Conservation (phyloP, 768 basidiomycete genomes). For the Rhizopogon sp. region DNA sequence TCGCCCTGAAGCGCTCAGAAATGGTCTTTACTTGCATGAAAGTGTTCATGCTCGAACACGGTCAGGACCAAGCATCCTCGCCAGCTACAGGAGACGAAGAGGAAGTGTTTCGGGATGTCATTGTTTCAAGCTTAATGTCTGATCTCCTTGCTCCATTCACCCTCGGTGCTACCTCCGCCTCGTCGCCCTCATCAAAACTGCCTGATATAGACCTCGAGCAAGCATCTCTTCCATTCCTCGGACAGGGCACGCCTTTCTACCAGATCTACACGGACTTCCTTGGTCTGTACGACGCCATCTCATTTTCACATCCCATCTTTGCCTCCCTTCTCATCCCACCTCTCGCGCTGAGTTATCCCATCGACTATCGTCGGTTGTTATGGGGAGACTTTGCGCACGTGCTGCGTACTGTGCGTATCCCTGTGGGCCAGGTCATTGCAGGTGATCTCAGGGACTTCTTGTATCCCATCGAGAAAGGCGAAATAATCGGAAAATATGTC, state of each 20-base stretch:
- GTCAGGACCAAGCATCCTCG: conserved; percentile 30
- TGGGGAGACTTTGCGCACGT: conserved; percentile 75
- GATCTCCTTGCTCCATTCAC: conserved; percentile 57
- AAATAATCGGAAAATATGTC: conserved; percentile 62
- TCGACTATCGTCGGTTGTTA: conserved; percentile 79
- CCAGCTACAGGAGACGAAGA: conserved; percentile 27
- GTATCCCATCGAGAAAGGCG: conserved; percentile 61
- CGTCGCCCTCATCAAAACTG: not conserved
- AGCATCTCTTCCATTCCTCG: conserved; percentile 56
- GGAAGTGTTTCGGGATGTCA: conserved; percentile 78
- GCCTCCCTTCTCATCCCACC: conserved; percentile 72
- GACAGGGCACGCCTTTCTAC: conserved; percentile 73
- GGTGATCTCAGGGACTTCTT: conserved; percentile 56
- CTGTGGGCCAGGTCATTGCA: conserved; percentile 47
- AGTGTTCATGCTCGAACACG: conserved; percentile 94
- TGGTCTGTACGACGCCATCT: conserved; percentile 85
- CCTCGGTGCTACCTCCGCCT: conserved; percentile 1
- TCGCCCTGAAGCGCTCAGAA: conserved; percentile 20
- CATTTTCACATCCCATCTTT: conserved; percentile 78
- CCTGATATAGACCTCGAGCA: conserved; percentile 37
- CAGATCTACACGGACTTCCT: conserved; percentile 93
- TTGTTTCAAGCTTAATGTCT: conserved; percentile 56
- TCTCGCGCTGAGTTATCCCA: conserved; percentile 66
- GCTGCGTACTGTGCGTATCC: conserved; percentile 52
- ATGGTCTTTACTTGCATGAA: conserved; percentile 82